Evolutionary conservation across 768 basidiomycete species (phyloP), one percentile per base, ranked within the genome.

Genomic region (Mycena floridula): DNA sequence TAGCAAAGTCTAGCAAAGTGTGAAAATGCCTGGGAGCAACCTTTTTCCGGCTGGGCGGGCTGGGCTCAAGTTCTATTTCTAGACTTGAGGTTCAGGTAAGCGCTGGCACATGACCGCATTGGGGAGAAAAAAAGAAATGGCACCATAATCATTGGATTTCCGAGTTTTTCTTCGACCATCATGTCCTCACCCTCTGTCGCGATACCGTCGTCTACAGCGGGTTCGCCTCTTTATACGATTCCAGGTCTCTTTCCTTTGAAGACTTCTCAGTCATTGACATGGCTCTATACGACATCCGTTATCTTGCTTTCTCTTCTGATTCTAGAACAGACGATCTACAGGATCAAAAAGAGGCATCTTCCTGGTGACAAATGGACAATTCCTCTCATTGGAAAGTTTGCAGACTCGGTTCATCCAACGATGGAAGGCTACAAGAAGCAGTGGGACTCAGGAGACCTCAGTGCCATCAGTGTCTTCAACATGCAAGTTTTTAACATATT

Each of bases 331-430:
- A 70, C 77, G 25, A 77, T 93, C 16, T 99, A 95, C 64, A 73
- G 95, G 26, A 76, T 75, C 59, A 94, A 96, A 69, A 98, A 98
- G 59, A 77, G 74, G 16, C 78, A 86, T 54, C 76, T 97, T 6
- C 93, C 95, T 0, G 95, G 95, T 5, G 80, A 75, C 37, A 72
- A 63, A 59, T 97, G 92, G 93, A 96, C 92, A 11, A 93, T 96
- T 51, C 96, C 96, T n/a, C 57, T 99, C 57, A 97, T 99, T 45
- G 96, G 96, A 46, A 93, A 93, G 64, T 96, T 97, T 55, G 82
- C 85, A 4, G 91, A 97, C 59, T 94, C 90, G 4, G 69, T 95
- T 69, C 79, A 85, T 52, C 96, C 96, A 11, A 84, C 89, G 5
- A 76, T 98, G 76, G 89, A 94, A 59, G 79, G 78, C 32, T 99